Evolutionary conservation across 192 early-diverging fungal genomes (phyloP).

Genomic region (Pilaira anomala): DNA sequence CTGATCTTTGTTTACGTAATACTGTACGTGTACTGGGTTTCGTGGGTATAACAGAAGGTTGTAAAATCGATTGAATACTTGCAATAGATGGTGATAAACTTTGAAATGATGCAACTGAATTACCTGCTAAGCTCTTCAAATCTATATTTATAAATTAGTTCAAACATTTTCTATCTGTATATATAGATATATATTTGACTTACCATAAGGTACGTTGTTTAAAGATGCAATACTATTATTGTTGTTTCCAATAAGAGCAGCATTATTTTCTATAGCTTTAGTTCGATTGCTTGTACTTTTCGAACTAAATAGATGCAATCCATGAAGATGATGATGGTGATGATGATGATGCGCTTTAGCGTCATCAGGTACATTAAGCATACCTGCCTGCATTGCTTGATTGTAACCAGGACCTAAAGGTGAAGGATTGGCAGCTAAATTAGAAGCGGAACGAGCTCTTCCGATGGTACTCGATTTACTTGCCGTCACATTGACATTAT

Average conservation of each 20-base stretch:
- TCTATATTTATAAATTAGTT: not conserved
- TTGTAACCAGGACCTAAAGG: not conserved
- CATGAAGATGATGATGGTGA: slow-evolving; percentile 13
- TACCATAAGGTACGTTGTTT: not conserved
- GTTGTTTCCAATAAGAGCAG: not conserved
- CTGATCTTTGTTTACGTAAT: slow-evolving; percentile 42
- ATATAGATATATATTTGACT: not conserved
- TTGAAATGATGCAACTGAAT: slow-evolving; percentile 25
- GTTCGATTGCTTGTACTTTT: slow-evolving; percentile 12
- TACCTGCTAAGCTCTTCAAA: not conserved
- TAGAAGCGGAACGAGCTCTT: slow-evolving; percentile 9
- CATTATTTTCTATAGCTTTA: not conserved
- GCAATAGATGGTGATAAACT: slow-evolving; percentile 39
- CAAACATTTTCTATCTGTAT: not conserved
- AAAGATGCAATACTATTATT: not conserved
- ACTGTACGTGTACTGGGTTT: slow-evolving; percentile 35
- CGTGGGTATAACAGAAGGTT: slow-evolving; percentile 26
- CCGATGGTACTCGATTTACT: not conserved
- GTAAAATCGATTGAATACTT: slow-evolving; percentile 29
- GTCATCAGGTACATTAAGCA: not conserved
- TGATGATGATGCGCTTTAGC: slow-evolving; percentile 6
- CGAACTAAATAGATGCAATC: slow-evolving; percentile 27
- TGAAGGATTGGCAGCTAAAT: not conserved
- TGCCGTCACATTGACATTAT: slow-evolving; percentile 2
- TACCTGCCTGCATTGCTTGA: not conserved